Conservation (phyloP, 2,329 filamentous ascomycete species). For the Paracorniculantispora psalliotae region DNA sequence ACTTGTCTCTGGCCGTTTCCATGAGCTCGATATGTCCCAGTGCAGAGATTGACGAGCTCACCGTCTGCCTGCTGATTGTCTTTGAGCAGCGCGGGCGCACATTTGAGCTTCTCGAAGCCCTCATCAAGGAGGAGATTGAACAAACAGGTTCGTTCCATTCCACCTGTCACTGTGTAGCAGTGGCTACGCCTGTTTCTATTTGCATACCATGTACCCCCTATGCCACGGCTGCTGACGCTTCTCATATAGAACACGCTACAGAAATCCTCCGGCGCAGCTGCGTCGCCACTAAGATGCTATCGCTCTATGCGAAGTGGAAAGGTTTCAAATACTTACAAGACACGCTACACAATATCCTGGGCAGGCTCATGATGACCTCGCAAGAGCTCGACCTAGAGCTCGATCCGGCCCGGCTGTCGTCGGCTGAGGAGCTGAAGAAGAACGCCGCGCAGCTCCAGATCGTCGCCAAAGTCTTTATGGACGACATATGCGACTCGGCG, state of each 20-base stretch:
- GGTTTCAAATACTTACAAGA: constrained; percentile 57
- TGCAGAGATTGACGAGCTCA: constrained; percentile 63
- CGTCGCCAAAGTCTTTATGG: constrained; percentile 66
- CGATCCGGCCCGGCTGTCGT: constrained; percentile 56
- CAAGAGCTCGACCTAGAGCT: constrained; percentile 64
- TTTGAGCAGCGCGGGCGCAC: constrained; percentile 61
- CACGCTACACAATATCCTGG: constrained; percentile 62
- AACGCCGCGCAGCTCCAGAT: constrained; percentile 62
- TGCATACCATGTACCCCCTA: no score
- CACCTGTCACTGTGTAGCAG: not conserved
- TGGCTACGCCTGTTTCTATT: no score
- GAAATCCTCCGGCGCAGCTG: constrained; percentile 64
- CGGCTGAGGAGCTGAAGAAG: constrained; percentile 58
- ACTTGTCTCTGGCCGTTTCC: constrained; percentile 57
- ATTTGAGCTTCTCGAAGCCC: constrained; percentile 58
- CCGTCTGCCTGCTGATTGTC: constrained; percentile 63
- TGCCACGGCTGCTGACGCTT: no score
- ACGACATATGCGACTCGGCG: constrained; percentile 62
- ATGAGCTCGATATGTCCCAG: constrained; percentile 64
- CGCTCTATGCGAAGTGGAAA: constrained; percentile 68
- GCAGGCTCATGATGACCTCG: constrained; percentile 60
- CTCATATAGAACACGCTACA: constrained; percentile 56
- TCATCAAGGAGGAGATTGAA: constrained; percentile 65
- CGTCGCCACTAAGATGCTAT: constrained; percentile 68
- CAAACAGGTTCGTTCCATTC: constrained; percentile 54